Evolutionary conservation across 2,329 filamentous ascomycete species (phyloP), one percentile per base, ranked within the genome.

Genomic region (Berkeleyomyces rouxiae): DNA sequence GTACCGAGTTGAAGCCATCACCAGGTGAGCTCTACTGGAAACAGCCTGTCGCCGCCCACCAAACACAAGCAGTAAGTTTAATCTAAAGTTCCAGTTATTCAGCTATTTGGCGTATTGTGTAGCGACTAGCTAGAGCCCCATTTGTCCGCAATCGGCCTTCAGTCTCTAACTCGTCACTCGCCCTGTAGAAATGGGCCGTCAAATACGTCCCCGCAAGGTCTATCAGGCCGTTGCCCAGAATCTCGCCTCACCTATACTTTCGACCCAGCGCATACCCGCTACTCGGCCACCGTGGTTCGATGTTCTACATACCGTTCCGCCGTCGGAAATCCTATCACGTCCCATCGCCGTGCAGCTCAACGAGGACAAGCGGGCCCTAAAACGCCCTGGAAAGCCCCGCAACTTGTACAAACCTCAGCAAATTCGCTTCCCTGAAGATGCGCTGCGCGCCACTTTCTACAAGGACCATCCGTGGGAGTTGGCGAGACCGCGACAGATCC

Each of bases 381-480:
- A 79, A 71, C 59, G 51, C 10, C 47, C 57, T 16, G 51, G 60
- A n/a, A 87, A 85, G 72, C 79, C 86, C 39, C 90, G 83, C 73
- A 83, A 84, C 68, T 76, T 96, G 68, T 97, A 91, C 77, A 83
- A 85, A 68, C 93, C 93, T 1, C 82, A 90, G 67, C 75, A 78
- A 64, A 85, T 99, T 66, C 76, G 76, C 61, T 96, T 93, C 72
- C 82, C 87, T 65, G 93, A 99, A 73, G 93, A 99, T 74, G 74
- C 76, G 65, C 78, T 99, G 70, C 85, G 93, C 66, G 78, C 75
- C 67, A 82, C 85, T 37, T 99, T 97, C 76, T 99, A 88, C 77
- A 83, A 80, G 70, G 92, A 99, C 73, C 93, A 99, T 72, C 93
- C 93, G 4, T 99, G 93, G 93, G 93, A 99, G 75, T 77, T 99